A percentile compares a stretch with the other conserved stretches of the same genome.
phyloP scores from a whole-genome alignment of 2,329 filamentous ascomycete species.

The Scedosporium aurantiacum region DNA sequence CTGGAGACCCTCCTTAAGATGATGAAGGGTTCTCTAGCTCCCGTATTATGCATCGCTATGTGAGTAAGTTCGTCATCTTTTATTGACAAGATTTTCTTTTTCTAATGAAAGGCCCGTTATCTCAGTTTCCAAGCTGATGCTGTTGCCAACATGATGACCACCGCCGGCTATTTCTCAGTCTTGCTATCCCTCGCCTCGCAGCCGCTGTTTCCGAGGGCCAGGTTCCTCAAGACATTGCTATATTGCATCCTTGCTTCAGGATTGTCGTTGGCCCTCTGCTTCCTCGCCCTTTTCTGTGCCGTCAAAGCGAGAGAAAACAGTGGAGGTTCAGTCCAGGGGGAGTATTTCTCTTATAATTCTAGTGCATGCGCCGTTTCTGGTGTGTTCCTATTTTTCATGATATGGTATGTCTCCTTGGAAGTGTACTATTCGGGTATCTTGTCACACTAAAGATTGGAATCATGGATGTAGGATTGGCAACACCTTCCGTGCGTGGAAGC shows the following conservation, averaged over 20 bases:
- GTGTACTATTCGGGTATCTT: not conserved
- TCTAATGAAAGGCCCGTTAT: not conserved
- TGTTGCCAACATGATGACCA: conserved; percentile 1
- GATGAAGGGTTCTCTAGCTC: conserved; percentile 4
- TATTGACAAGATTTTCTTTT: not conserved
- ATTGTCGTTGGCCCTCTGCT: not conserved
- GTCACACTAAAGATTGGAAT: not conserved
- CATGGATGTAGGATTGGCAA: not conserved
- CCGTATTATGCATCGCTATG: not conserved
- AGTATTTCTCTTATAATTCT: conserved; percentile 3
- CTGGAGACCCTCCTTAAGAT: conserved; percentile 4
- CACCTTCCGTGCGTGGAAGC: not conserved
- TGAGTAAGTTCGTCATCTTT: not conserved
- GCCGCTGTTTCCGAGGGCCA: not conserved
- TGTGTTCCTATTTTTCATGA: conserved; percentile 5
- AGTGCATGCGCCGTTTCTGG: not conserved
- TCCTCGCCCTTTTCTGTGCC: not conserved
- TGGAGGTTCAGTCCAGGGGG: not conserved
- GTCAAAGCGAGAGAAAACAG: not conserved
- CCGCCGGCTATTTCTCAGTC: conserved; percentile 1
- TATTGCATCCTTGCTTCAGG: not conserved
- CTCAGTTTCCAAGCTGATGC: not conserved
- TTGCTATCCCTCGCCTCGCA: conserved; percentile 1
- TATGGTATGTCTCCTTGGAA: not conserved
- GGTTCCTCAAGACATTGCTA: conserved; percentile 1